Evolutionary conservation across 2,329 filamentous ascomycete species (phyloP), one percentile per base, ranked within the genome.

Genomic region (Apiospora sp.): DNA sequence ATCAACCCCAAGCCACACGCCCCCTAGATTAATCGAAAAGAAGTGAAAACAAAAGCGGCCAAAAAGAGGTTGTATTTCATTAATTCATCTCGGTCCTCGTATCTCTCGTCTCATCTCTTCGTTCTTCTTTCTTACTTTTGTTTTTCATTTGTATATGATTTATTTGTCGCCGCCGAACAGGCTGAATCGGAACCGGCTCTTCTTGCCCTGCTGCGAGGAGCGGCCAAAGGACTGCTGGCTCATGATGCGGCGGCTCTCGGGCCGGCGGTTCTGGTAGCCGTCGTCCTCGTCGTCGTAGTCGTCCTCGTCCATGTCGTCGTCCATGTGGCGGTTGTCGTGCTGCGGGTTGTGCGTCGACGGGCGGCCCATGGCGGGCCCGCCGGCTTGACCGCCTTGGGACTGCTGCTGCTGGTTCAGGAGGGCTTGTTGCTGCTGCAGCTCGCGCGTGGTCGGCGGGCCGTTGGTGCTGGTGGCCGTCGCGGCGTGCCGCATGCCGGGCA

Each of bases 201-300:
- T 77, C 6, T 75, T 74, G 37, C 72, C 74, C 75, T 80, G 79
- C 73, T 79, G 78, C 30, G 79, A 80, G 12, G 75, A 67, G 22
- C 77, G 74, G 19, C 80, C 76, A 54, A 81, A 80, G 0, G 80
- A 81, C 75, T 80, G 79, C 75, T 80, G 78, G 12, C 79, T 80
- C 69, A 78, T 76, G 69, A 79, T 76, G 69, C 79, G 79, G 14
- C 79, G 75, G 22, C 78, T 75, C 16, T 73, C 73, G 10, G 76
- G 75, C 22, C 75, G 77, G 34, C 76, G 75, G 16, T 74, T 74
- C 41, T 69, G 69, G 19, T 43, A 75, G 37, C 27, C 30, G 13
- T 64, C 43, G 7, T 49, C 27, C n/a, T 48, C 34, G 14, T 64
- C 54, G 16, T 77, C 75, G 30, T 76, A 74, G 24, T 78, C 76